Base-by-base conservation (phyloP, 2,329 filamentous ascomycete genomes). In the Fusarium sp. region DNA sequence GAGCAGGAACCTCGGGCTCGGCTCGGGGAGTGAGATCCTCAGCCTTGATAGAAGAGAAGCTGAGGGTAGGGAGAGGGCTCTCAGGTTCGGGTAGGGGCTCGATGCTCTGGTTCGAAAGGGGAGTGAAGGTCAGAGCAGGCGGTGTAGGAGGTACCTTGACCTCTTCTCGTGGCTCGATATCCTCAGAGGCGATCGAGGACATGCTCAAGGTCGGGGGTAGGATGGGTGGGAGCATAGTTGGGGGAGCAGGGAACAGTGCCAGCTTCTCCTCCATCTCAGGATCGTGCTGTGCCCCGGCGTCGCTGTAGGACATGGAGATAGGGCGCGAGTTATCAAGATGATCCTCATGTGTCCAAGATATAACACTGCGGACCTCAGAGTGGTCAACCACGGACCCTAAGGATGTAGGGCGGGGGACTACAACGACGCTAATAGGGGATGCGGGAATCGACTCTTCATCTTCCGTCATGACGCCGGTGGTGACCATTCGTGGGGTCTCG, bases 211-310 rank as follows among this genome's bases (percentile, higher is more conserved):
- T 76, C 6, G 84, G 82, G 2, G 80, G 77, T 22, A 81, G 63
- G 42, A 83, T 78, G 7, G 77, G 77, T 1, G 80, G 77, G 5
- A 82, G 77, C n/a, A 85, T 84, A 0, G 83, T 82, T 1, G 88
- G 88, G 6, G 89, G 89, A 14, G 86, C 83, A 3, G 89, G 88
- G 82, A 90, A 90, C 72, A 86, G 85, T 18, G 86, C 85, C 58
- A 91, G 81, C 74, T 87, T 88, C 66, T 86, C 84, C 20, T 85
- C 86, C 78, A 90, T 84, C 27, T 87, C 85, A 16, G 79, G 78
- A 47, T 89, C 87, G 70, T 87, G 83, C 71, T 90, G 88, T 11
- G 86, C 85, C 65, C 86, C 86, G 34, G 85, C 84, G 75, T 90
- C 88, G 76, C 87, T 89, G 73, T 88, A 88, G 3, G 87, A 86